phyloP scores from a whole-genome alignment of 257 asterid genomes.

The Plantago ovata region DNA sequence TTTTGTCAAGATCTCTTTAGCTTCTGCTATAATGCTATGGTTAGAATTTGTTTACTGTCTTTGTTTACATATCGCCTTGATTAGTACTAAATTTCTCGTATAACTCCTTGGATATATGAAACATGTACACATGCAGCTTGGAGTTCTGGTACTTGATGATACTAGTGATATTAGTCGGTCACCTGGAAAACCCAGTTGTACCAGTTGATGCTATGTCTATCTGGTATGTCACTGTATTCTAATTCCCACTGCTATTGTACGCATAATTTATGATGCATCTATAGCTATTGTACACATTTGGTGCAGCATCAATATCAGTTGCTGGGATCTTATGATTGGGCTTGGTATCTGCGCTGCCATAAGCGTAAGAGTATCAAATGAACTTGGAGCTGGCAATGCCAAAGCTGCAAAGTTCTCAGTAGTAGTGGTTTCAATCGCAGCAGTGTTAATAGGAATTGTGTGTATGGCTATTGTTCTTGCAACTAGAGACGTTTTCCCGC shows the following conservation, averaged over 20 bases:
- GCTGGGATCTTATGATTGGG: constrained; percentile 72
- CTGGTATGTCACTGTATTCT: constrained; percentile 41
- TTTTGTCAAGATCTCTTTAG: constrained; percentile 59
- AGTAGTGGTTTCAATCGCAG: constrained; percentile 59
- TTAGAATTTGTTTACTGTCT: neutral
- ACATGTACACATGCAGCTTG: constrained; percentile 60
- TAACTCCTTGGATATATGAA: too few relatives aligned
- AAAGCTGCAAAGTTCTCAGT: constrained; percentile 63
- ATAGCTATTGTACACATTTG: too few relatives aligned
- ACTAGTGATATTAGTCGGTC: constrained; percentile 57
- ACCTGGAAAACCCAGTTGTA: constrained; percentile 56
- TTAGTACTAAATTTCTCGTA: too few relatives aligned
- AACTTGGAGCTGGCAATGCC: constrained; percentile 23
- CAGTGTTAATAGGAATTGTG: constrained; percentile 40
- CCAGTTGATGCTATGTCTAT: constrained; percentile 76
- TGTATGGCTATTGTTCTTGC: constrained; percentile 38
- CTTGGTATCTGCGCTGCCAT: constrained; percentile 78
- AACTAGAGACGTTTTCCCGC: constrained; percentile 46
- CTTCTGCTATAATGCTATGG: constrained; percentile 82
- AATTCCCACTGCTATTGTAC: neutral
- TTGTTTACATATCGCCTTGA: too few relatives aligned
- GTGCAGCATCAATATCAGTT: constrained; percentile 65
- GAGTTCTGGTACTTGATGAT: constrained; percentile 83
- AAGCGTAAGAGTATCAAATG: constrained; percentile 78
- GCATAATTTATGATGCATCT: too few relatives aligned